Percentiles rank a stretch among this genome's conserved stretches.
phyloP scores from a whole-genome alignment of 148 eudicot genomes.

The Spergularia bocconei region DNA sequence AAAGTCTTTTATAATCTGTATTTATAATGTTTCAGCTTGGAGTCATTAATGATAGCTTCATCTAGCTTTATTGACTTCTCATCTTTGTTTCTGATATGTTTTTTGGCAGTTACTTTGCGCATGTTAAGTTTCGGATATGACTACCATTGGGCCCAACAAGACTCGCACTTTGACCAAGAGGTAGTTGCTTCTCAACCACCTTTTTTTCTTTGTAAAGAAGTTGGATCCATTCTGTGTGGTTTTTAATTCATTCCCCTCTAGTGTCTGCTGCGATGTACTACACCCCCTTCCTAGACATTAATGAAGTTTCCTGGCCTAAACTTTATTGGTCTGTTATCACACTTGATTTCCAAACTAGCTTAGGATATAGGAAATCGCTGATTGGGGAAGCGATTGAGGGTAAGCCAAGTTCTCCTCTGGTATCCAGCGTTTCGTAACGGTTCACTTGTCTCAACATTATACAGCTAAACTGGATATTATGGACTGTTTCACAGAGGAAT shows the following conservation, averaged over 20 bases:
- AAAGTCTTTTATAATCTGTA: not conserved
- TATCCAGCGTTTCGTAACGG: not conserved
- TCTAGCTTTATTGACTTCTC: not conserved
- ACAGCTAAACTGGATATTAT: not conserved
- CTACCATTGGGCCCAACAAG: slow-evolving; percentile 73
- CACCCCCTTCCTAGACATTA: not conserved
- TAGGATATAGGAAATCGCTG: not conserved
- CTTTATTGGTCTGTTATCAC: not conserved
- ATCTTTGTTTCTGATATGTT: slow-evolving; percentile 12
- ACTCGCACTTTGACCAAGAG: slow-evolving; percentile 63
- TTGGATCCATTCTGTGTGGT: not conserved
- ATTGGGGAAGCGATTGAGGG: no score
- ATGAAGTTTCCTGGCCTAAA: not conserved
- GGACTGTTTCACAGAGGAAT: not conserved
- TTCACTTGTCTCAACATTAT: not conserved
- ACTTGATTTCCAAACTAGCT: not conserved
- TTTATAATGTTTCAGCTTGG: not conserved
- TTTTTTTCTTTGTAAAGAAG: not conserved
- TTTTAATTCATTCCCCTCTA: not conserved
- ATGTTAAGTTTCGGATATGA: slow-evolving; percentile 93
- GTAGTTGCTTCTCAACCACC: slow-evolving; percentile 30
- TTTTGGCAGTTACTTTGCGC: slow-evolving; percentile 63
- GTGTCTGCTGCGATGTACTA: not conserved
- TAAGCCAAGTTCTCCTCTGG: slow-evolving; percentile 2
- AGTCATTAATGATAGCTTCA: not conserved